Evolutionary conservation across 202 grass and related monocot species (phyloP), one percentile per base, ranked within the genome.

Genomic region (Hordeum pubiflorum): DNA sequence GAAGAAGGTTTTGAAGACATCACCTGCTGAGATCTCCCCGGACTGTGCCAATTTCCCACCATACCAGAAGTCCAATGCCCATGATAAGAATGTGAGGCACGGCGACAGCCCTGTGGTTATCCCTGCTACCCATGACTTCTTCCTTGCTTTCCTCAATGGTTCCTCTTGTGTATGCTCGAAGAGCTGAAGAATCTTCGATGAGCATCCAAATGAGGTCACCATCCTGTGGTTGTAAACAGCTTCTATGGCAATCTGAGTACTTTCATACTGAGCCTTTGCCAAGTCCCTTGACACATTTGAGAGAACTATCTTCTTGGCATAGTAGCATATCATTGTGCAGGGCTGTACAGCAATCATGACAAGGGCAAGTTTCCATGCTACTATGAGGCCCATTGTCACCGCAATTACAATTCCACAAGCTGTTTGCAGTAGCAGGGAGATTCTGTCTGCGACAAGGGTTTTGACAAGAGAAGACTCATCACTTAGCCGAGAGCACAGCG

Each of bases 261-360:
- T 99, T 74, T 76, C 77, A 65, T 99, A 84, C 43, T 99, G 96
- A 43, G 96, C 96, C 88, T 89, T 91, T 52, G 96, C 96, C 80
- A 95, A 60, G 56, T 93, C 93, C 38, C 81, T 80, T 63, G 96
- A 99, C 20, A 93, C 96, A 75, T 89, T 91, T 72, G 96, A 99
- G 40, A 99, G 82, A 56, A 99, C 89, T 20, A 99, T 89, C 80
- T 95, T 99, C 81, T 99, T 99, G 18, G 87, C 83, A 65, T 99
- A 98, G 80, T 93, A 88, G 58, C 92, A 98, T 85, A 94, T 64
- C 88, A 98, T 89, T 17, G 93, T 95, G 13, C 91, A 81, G 59
- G 96, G 96, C 65, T 99, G 96, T 33, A 99, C 78, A 20, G 96
- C 96, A 71, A 99, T 99, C 96, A 99, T 99, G 84, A 99, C 96